Conservation (phyloP, 169 alveolate species). For the Eimeria praecox region DNA sequence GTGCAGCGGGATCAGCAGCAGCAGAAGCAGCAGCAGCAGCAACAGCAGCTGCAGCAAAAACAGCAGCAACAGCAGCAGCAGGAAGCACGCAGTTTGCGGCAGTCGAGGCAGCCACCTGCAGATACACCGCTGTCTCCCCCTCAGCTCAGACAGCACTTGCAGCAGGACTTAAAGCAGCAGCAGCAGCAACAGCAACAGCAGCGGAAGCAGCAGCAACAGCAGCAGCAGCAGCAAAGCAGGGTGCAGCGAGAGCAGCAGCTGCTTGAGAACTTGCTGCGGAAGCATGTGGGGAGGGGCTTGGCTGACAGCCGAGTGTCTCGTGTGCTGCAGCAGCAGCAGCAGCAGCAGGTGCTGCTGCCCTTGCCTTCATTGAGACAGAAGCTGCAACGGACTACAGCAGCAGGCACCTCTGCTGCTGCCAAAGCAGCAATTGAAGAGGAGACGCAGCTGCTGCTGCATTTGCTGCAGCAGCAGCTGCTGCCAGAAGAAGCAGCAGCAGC, state of each 20-base stretch:
- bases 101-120: neutral
- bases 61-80: slow-evolving; percentile 23
- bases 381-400: slow-evolving; percentile 5
- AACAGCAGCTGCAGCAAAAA: neutral
- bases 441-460: neutral
- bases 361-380: neutral
- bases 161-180: neutral
- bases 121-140: slow-evolving; percentile 8
- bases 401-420: neutral
- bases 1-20: neutral
- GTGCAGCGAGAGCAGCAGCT: slow-evolving; percentile 9
- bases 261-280: neutral
- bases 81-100: slow-evolving; percentile 7
- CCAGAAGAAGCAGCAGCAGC: neutral
- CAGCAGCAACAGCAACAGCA: slow-evolving; percentile 45
- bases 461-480: neutral
- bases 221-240: slow-evolving; percentile 22
- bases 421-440: slow-evolving; percentile 10
- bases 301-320: neutral
- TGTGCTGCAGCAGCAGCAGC: slow-evolving; percentile 11
- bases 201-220: slow-evolving; percentile 34
- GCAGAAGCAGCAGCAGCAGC: slow-evolving; percentile 4
- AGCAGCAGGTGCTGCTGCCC: slow-evolving; percentile 30
- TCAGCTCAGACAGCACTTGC: slow-evolving; percentile 11
- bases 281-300: neutral